Evolutionary conservation across 495 filamentous ascomycete species (phyloP), one percentile per base, ranked within the genome.

Genomic region (Aspergillus leporis): DNA sequence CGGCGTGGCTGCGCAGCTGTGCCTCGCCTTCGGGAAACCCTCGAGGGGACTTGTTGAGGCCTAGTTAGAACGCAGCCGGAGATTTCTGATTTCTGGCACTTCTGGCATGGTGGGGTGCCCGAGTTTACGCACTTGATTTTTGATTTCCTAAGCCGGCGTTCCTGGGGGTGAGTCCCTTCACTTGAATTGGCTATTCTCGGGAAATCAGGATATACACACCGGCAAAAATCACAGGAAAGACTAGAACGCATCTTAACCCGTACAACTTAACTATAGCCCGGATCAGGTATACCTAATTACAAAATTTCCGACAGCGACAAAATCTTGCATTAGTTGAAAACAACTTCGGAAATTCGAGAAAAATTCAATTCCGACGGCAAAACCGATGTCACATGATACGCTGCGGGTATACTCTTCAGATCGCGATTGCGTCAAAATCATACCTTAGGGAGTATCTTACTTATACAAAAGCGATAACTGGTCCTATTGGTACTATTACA

Each of bases 71-170:
- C n/a, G n/a, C 64, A 63, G 7, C 47, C 58, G 9, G 55, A 8
- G 28, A 66, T 47, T 3, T 57, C 61, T 12, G 56, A 56, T 32
- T 58, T 61, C 14, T 32, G 58, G 18, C 61, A 66, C 45, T 63
- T 66, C 52, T 61, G 54, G 14, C 61, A 66, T 22, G 64, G 61
- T 14, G 64, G 57, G 10, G 28, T 59, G 8, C 64, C 64, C 7
- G 53, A 34, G 41, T 64, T 57, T 5, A 66, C 55, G 38, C 64
- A 66, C 53, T 64, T 66, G 38, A 63, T 59, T 51, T 66, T 66
- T 19, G 64, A 61, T 45, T 55, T 60, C 49, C 61, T 66, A 45
- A 8, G n/a, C 16, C 10, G 36, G 9, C 10, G 9, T 40, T 3
- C 18, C 2, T 18, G 16, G 1, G 41, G 1, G 41, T 12, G 16